Evolutionary conservation across 306 rosid species (phyloP).

Genomic region (Hippophae gyantsensis): DNA sequence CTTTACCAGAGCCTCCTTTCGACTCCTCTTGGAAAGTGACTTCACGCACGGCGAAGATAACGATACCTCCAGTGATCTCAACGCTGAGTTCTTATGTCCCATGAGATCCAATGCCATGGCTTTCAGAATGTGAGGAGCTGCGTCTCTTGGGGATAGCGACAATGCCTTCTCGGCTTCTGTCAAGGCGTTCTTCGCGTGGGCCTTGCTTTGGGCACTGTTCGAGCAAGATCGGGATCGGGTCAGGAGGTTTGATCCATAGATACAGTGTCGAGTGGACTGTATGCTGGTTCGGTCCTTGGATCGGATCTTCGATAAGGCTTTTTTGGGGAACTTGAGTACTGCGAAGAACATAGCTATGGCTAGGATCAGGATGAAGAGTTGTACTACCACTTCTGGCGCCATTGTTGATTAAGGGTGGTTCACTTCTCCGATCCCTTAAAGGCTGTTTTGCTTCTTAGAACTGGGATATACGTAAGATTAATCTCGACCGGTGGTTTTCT

Average conservation of each 20-base stretch:
- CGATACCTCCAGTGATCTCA: constrained; percentile 34
- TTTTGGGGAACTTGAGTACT: constrained; percentile 22
- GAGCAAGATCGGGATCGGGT: constrained; percentile 40
- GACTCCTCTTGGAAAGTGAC: constrained; percentile 31
- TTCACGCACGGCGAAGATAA: constrained; percentile 38
- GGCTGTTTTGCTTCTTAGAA: no score
- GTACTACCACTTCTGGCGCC: constrained; percentile 33
- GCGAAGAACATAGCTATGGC: constrained; percentile 27
- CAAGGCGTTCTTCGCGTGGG: constrained; percentile 49
- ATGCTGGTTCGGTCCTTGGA: constrained; percentile 23
- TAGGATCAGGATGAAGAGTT: constrained; percentile 31
- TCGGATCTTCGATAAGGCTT: constrained; percentile 26
- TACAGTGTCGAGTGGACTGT: constrained; percentile 36
- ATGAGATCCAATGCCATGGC: constrained; percentile 35
- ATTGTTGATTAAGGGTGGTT: constrained; percentile 2
- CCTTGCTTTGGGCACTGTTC: constrained; percentile 15
- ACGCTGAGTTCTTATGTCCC: constrained; percentile 36
- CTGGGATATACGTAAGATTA: no score
- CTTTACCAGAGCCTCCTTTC: constrained; percentile 32
- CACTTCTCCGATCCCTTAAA: no score
- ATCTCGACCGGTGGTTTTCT: no score
- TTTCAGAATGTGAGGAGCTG: constrained; percentile 45
- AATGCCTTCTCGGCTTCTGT: constrained; percentile 41
- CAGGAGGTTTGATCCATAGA: constrained; percentile 39
- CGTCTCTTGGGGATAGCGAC: constrained; percentile 38